Percentiles rank a stretch among this genome's conserved stretches.
These are phyloP conservation scores for Phytophthora macrochlamydospora DNA, from an alignment of 352 stramenopile species.

Conservation along the genomic window DNA sequence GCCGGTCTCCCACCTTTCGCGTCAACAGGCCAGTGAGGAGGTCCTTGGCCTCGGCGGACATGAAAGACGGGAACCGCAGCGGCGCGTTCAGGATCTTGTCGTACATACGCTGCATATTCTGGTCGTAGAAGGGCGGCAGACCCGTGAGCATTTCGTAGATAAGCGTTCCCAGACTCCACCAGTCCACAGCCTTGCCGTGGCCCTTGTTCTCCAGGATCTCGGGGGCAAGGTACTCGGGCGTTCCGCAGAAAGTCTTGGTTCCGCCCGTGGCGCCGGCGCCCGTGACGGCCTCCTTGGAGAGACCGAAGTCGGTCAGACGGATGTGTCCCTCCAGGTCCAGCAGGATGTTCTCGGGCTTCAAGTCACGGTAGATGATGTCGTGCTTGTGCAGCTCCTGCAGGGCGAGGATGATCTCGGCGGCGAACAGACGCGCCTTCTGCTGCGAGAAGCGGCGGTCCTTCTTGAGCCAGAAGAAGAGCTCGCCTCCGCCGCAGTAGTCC, in stretches of 20 bases:
- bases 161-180: conserved; percentile 92
- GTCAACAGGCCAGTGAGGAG: conserved; percentile 86
- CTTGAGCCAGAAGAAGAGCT: conserved; percentile 97
- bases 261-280: conserved; percentile 77
- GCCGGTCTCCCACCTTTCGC: conserved; percentile 86
- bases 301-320: conserved; percentile 94
- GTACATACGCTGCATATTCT: conserved; percentile 95
- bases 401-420: conserved; percentile 93
- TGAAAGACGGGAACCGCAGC: conserved; percentile 90
- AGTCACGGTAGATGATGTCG: conserved; percentile 97
- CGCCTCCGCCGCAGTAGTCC: conserved; percentile 94
- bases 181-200: conserved; percentile 90
- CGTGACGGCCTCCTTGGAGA: conserved; percentile 93
- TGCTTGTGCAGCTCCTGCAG: conserved; percentile 93
- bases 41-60: conserved; percentile 89
- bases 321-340: conserved; percentile 95
- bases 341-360: conserved; percentile 97
- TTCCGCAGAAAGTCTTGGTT: conserved; percentile 93
- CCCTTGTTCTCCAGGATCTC: conserved; percentile 96
- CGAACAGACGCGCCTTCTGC: conserved; percentile 91
- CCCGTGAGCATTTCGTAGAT: conserved; percentile 95
- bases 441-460: conserved; percentile 94
- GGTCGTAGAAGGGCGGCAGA: conserved; percentile 93
- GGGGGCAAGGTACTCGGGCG: conserved; percentile 94
- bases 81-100: conserved; percentile 94